These are phyloP conservation scores for Pseudocercospora fuligena DNA, from an alignment of 2,329 filamentous ascomycete species.

Conservation along the genomic window DNA sequence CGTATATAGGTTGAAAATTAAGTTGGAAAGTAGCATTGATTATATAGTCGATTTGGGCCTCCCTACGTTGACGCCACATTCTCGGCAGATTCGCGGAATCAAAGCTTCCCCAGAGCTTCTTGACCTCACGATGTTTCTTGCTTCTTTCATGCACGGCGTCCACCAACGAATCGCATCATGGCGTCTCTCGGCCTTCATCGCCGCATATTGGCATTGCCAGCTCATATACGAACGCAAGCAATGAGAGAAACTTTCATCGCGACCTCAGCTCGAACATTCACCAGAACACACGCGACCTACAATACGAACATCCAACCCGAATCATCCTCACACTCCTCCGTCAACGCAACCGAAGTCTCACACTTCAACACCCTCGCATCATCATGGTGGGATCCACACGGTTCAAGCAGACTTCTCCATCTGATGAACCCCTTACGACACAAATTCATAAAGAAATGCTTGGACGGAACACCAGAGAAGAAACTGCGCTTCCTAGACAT, in stretches of 20 bases:
- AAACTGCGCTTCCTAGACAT: constrained; percentile 81
- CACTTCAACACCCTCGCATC: constrained; percentile 94
- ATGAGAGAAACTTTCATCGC: constrained; percentile 12
- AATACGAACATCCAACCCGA: constrained; percentile 26
- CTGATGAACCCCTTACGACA: constrained; percentile 98
- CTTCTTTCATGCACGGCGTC: background rate
- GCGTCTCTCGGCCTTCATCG: constrained; percentile 6
- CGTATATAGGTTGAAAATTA: no score
- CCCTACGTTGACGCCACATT: background rate
- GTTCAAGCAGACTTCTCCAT: constrained; percentile 87
- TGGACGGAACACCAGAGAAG: constrained; percentile 45
- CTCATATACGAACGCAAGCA: constrained; percentile 18
- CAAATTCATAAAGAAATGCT: constrained; percentile 80
- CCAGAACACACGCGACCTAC: constrained; percentile 27
- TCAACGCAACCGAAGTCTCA: constrained; percentile 86
- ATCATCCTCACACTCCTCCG: constrained; percentile 57
- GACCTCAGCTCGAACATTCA: background rate
- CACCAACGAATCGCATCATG: constrained; percentile 8
- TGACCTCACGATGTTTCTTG: background rate
- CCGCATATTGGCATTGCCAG: constrained; percentile 17
- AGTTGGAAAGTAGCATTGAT: no score
- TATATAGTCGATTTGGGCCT: no score
- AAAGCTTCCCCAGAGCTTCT: background rate
- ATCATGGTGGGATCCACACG: constrained; percentile 96
- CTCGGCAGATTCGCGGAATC: background rate